phyloP scores from a whole-genome alignment of 2,329 filamentous ascomycete species.

The Rhynchosporium graminicola region DNA sequence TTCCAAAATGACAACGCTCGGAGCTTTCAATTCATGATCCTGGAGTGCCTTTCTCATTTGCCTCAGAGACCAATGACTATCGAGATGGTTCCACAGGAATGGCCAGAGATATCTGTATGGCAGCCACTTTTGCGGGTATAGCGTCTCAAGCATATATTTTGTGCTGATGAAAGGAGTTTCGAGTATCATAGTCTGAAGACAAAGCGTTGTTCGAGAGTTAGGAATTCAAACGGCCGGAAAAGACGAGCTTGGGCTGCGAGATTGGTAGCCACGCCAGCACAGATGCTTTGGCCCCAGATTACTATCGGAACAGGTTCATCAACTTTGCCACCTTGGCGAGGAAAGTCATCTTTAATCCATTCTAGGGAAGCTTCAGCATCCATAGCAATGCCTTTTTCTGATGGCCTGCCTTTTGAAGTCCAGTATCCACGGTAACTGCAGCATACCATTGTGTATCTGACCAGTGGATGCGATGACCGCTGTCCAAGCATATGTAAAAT shows the following conservation, averaged over 20 bases:
- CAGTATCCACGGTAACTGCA: constrained; percentile 62
- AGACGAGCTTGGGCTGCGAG: constrained; percentile 32
- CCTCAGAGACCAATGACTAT: constrained; percentile 54
- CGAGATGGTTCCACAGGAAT: constrained; percentile 67
- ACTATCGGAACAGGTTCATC: constrained; percentile 48
- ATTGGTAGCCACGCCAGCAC: constrained; percentile 69
- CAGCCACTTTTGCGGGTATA: constrained; percentile 80
- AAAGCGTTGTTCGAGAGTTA: constrained; percentile 4
- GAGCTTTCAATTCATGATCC: constrained; percentile 28
- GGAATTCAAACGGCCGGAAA: constrained; percentile 4
- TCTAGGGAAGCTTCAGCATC: constrained; percentile 65
- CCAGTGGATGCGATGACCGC: constrained; percentile 22
- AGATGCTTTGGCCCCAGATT: constrained; percentile 78
- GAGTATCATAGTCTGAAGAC: constrained; percentile 57
- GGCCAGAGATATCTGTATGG: constrained; percentile 75
- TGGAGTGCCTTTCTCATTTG: constrained; percentile 43
- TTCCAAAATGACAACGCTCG: constrained; percentile 49
- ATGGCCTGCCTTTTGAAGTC: constrained; percentile 72
- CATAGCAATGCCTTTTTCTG: constrained; percentile 67
- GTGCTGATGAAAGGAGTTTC: constrained; percentile 77
- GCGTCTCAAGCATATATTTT: constrained; percentile 65
- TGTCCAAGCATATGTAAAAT: constrained; percentile 50
- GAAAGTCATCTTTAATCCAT: constrained; percentile 56
- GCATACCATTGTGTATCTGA: constrained; percentile 52
- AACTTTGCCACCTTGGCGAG: constrained; percentile 24